Evolutionary conservation across 169 alveolate genomes (phyloP), one percentile per base, ranked within the genome.

Genomic region (Eimeria necatrix): DNA sequence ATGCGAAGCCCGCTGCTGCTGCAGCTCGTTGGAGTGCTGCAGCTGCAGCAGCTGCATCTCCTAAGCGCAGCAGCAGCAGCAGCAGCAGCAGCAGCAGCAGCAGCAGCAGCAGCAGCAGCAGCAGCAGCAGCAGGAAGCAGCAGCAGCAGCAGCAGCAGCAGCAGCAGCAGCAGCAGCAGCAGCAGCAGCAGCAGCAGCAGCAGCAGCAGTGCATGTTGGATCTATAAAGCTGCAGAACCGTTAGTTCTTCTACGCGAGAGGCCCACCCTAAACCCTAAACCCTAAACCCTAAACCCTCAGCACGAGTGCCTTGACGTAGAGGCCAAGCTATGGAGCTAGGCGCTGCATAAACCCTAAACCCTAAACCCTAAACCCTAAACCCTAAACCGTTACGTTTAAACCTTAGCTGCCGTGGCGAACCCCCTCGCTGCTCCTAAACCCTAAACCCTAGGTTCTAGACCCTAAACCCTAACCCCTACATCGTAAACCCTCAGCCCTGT

Each of bases 21-120:
- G 87, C 87, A 76, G 61, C 87, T 76, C 87, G 87, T 76, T 76
- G 26, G 61, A 9, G 87, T 76, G 87, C 87, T 76, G 87, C 87
- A 76, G 87, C 87, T 76, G 87, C 61, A 46, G 87, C 61, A 76
- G 61, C 61, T 76, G 87, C 4, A 76, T 32, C 61, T 76, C 87
- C 87, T 76, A 60, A 16, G n/a, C n/a, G 32, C 78, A 68, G 78
- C n/a, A n/a, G 78, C 78, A 22, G 52, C 18, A 24, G 51, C 51
- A 73, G 83, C 83, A 73, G 24, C 83, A 73, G 83, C 83, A 71
- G 83, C 83, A 64, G 83, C 83, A 71, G 53, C 83, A 71, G 16
- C 46, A 71, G 51, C 12, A 3, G n/a, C 7, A 61, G 73, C 73
- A 61, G 73, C 73, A 61, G n/a, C n/a, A 61, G n/a, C 73, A 76